Percentiles rank a stretch among this genome's conserved stretches.
These are phyloP conservation scores for Rubia peregrina DNA, from an alignment of 305 asterid genomes.

Conservation along the genomic window DNA sequence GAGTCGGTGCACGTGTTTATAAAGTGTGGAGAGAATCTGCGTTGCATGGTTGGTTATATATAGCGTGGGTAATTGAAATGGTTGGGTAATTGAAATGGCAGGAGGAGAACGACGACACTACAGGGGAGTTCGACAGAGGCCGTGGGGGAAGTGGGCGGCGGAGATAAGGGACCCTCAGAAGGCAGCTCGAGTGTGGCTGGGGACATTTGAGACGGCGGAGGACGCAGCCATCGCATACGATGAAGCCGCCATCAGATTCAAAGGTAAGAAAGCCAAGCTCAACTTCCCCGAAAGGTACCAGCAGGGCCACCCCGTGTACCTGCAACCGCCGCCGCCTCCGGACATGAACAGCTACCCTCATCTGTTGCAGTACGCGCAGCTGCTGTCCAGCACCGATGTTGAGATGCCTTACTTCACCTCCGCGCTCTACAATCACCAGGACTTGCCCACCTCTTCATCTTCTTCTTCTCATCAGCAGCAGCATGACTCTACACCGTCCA, in stretches of 20 bases:
- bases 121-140: constrained; percentile 77
- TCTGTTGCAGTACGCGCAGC: constrained; percentile 58
- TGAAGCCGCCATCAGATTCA: constrained; percentile 73
- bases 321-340: not conserved
- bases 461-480: no score
- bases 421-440: constrained; percentile 32
- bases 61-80: no score
- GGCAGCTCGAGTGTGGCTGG: constrained; percentile 82
- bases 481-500: no score
- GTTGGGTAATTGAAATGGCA: not conserved
- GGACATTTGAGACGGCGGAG: constrained; percentile 80
- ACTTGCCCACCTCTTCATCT: no score
- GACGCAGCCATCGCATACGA: constrained; percentile 91
- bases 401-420: constrained; percentile 47
- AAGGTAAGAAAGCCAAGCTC: constrained; percentile 81
- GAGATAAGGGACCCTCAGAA: constrained; percentile 75
- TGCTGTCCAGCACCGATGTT: constrained; percentile 52
- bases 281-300: constrained; percentile 71
- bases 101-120: constrained; percentile 31
- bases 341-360: constrained; percentile 36
- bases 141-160: constrained; percentile 95
- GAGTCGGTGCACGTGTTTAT: no score
- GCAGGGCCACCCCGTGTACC: constrained; percentile 32
- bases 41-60: no score
- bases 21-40: no score